phyloP scores from a whole-genome alignment of 352 stramenopile species.

The Phytophthora melonis region DNA sequence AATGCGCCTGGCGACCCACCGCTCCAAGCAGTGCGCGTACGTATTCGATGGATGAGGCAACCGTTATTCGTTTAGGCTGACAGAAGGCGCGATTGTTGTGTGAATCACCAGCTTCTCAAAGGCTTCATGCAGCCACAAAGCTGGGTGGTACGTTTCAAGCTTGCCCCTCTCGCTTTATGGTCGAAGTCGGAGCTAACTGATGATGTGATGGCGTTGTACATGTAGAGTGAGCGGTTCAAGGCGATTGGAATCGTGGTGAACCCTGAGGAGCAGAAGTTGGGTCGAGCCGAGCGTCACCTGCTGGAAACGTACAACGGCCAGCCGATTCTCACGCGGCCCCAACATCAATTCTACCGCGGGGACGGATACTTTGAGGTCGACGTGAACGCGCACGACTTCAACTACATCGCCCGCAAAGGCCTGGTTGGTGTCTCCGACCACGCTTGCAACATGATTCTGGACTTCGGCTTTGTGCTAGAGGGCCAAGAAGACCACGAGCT shows the following conservation, averaged over 20 bases:
- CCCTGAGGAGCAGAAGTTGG: conserved; percentile 71
- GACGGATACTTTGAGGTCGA: conserved; percentile 87
- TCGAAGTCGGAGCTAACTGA: too few species aligned
- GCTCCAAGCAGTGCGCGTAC: conserved; percentile 63
- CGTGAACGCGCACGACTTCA: conserved; percentile 86
- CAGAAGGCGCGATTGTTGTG: background rate
- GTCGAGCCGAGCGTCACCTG: conserved; percentile 76
- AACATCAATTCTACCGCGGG: conserved; percentile 78
- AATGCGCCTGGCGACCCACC: conserved; percentile 42
- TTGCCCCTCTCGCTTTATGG: too few species aligned
- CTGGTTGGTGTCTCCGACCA: conserved; percentile 78
- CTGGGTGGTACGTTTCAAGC: conserved; percentile 35
- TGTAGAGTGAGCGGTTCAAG: conserved; percentile 82
- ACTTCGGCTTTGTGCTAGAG: conserved; percentile 88
- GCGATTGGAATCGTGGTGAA: conserved; percentile 87
- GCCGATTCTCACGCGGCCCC: conserved; percentile 80
- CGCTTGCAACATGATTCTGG: conserved; percentile 83
- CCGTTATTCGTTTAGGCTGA: background rate
- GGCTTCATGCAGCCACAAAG: conserved; percentile 50
- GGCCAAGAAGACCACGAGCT: conserved; percentile 82
- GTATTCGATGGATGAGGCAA: background rate
- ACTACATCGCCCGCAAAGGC: conserved; percentile 82
- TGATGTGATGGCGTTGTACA: too few species aligned
- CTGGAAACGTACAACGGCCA: conserved; percentile 88
- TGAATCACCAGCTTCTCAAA: conserved; percentile 39